These are phyloP conservation scores for Rhizoclosmatium sp. DNA, from an alignment of 192 early-diverging fungal species.

Conservation along the genomic window DNA sequence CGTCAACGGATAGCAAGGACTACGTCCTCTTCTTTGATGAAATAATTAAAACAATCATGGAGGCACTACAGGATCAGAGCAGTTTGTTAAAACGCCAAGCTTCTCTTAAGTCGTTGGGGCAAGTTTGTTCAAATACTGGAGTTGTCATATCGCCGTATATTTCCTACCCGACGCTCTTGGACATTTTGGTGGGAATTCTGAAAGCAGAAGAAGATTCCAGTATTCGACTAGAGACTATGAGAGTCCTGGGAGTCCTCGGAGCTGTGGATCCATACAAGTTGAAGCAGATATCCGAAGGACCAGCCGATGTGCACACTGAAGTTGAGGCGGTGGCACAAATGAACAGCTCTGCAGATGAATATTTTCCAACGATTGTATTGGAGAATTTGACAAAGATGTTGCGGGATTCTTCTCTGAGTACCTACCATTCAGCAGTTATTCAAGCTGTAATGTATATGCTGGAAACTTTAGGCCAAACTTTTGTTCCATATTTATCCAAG, in stretches of 20 bases:
- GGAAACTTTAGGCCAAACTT: constrained; percentile 74
- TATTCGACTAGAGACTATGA: constrained; percentile 77
- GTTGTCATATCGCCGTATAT: constrained; percentile 84
- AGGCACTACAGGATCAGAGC: constrained; percentile 78
- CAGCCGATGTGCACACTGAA: not conserved
- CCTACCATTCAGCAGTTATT: constrained; percentile 74
- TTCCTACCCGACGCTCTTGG: constrained; percentile 77
- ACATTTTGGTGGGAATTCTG: constrained; percentile 71
- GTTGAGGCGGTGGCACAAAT: not conserved
- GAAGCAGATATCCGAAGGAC: constrained; percentile 5
- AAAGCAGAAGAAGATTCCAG: constrained; percentile 71
- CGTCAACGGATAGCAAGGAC: constrained; percentile 1
- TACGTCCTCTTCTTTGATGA: constrained; percentile 73
- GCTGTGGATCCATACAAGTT: constrained; percentile 81
- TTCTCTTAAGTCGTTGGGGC: constrained; percentile 77
- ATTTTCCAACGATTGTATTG: constrained; percentile 80
- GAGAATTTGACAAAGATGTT: constrained; percentile 78
- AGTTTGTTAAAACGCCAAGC: constrained; percentile 75
- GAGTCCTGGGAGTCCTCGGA: constrained; percentile 82
- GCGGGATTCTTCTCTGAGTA: constrained; percentile 69
- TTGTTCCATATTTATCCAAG: constrained; percentile 76
- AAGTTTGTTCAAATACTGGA: constrained; percentile 76
- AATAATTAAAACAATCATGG: constrained; percentile 72
- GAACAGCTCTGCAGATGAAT: constrained; percentile 60
- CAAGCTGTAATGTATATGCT: constrained; percentile 85